Percentiles rank a stretch among this genome's conserved stretches.
phyloP scores from a whole-genome alignment of 768 basidiomycete genomes.

The Panaeolus papilionaceus region DNA sequence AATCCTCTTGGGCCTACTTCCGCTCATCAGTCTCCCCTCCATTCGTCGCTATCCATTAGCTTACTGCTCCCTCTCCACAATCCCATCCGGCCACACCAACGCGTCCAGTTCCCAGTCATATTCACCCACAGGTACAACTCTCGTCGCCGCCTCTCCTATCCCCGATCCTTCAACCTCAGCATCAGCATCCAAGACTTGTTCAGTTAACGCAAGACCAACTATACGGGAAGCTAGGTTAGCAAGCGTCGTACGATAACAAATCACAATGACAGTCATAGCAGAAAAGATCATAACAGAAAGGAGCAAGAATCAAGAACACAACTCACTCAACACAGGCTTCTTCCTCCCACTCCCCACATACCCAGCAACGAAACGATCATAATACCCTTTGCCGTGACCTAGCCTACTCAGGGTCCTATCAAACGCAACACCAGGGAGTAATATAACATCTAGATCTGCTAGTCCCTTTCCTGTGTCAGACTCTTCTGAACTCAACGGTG shows the following conservation, averaged over 20 bases:
- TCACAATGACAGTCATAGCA: neutral
- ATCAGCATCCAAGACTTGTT: neutral
- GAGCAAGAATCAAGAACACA: neutral
- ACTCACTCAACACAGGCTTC: conserved; percentile 65
- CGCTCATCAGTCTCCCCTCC: no score
- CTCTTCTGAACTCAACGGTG: no score
- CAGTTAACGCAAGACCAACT: neutral
- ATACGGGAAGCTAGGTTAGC: neutral
- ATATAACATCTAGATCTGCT: neutral
- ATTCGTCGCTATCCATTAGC: no score
- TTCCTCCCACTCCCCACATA: conserved; percentile 52
- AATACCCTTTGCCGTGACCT: conserved; percentile 86
- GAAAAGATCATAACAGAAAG: neutral
- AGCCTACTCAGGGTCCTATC: conserved; percentile 71
- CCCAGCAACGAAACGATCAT: conserved; percentile 72
- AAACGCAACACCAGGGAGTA: conserved; percentile 69
- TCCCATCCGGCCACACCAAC: conserved; percentile 7
- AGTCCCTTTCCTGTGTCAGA: no score
- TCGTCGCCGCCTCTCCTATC: neutral
- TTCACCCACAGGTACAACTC: neutral
- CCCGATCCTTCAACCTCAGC: neutral
- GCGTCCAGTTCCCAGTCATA: conserved; percentile 4
- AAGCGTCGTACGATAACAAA: neutral
- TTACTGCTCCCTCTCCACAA: neutral
- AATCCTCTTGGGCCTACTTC: no score